A percentile compares a stretch with the other conserved stretches of the same genome.
Conservation (phyloP, 345 rosid genomes). For the Syzygium oleosum region DNA sequence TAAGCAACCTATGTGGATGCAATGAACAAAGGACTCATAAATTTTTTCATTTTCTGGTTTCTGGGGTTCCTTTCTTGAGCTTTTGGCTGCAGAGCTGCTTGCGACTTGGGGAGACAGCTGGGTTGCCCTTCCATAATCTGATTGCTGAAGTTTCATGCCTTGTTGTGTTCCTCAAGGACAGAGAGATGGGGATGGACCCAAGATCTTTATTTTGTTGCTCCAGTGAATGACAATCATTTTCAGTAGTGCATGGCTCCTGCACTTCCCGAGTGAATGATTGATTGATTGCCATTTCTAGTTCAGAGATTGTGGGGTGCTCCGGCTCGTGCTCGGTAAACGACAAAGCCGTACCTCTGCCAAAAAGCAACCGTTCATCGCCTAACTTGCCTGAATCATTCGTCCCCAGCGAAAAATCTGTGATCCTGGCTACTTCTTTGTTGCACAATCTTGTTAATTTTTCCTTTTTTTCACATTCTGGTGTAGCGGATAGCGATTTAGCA, state of each 20-base stretch:
- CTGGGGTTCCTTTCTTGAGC: background rate
- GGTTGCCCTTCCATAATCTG: background rate
- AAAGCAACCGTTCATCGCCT: background rate
- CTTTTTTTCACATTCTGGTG: background rate
- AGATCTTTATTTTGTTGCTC: background rate
- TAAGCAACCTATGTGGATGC: background rate
- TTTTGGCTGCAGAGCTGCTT: background rate
- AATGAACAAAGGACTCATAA: background rate
- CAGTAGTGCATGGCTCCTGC: background rate
- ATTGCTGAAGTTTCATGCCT: background rate
- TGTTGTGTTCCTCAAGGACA: background rate
- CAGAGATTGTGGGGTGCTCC: background rate
- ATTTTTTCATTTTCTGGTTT: background rate
- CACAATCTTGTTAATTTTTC: background rate
- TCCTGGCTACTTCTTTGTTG: background rate
- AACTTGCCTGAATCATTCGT: background rate
- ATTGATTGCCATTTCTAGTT: background rate
- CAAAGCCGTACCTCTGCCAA: background rate
- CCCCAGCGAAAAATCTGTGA: background rate
- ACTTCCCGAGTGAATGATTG: background rate
- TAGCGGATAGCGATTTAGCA: background rate
- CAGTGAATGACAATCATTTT: background rate
- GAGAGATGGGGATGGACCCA: background rate
- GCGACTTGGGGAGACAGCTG: background rate
- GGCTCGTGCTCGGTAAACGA: background rate